A percentile compares a stretch with the other conserved stretches of the same genome.
phyloP scores from a whole-genome alignment of 2,329 filamentous ascomycete species.

The Tolypocladium paradoxum region DNA sequence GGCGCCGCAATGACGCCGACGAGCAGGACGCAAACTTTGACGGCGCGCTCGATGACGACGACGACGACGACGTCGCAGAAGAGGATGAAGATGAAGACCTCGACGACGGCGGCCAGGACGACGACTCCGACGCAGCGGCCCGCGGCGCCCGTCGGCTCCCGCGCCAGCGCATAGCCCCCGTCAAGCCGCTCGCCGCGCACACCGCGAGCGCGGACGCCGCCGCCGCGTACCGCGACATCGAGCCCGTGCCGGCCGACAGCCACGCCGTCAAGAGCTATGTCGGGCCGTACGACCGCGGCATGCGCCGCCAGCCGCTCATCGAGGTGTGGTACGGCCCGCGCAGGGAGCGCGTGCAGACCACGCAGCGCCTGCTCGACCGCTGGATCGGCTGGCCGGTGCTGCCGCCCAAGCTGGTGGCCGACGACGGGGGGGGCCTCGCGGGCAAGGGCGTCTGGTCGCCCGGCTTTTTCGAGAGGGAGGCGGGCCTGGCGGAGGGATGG shows the following conservation, averaged over 20 bases:
- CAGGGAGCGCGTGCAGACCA: conserved; percentile 20
- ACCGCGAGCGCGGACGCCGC: not conserved
- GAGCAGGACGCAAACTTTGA: conserved; percentile 20
- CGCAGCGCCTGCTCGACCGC: conserved; percentile 27
- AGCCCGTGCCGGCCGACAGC: conserved; percentile 21
- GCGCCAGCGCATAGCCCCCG: not conserved
- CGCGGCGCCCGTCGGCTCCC: not conserved
- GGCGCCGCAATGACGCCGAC: conserved; percentile 12
- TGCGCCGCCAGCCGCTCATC: conserved; percentile 22
- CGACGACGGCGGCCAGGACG: conserved; percentile 11
- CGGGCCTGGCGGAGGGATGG: conserved; percentile 20
- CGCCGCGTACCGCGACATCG: conserved; percentile 13
- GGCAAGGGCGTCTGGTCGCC: conserved; percentile 29
- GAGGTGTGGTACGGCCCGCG: conserved; percentile 32
- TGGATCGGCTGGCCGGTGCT: conserved; percentile 30
- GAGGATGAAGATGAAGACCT: not conserved
- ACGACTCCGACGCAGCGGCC: conserved; percentile 1
- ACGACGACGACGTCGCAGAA: conserved; percentile 17
- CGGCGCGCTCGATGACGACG: conserved; percentile 12
- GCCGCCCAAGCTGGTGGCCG: conserved; percentile 21
- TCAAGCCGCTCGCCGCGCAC: not conserved
- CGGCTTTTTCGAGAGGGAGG: conserved; percentile 21
- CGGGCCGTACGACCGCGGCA: conserved; percentile 23
- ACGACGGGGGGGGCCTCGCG: conserved; percentile 14
- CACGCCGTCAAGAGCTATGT: conserved; percentile 21